A percentile compares a stretch with the other conserved stretches of the same genome.
These are phyloP conservation scores for Vaccinium myrtillus DNA, from an alignment of 148 eudicot genomes.

Conservation along the genomic window DNA sequence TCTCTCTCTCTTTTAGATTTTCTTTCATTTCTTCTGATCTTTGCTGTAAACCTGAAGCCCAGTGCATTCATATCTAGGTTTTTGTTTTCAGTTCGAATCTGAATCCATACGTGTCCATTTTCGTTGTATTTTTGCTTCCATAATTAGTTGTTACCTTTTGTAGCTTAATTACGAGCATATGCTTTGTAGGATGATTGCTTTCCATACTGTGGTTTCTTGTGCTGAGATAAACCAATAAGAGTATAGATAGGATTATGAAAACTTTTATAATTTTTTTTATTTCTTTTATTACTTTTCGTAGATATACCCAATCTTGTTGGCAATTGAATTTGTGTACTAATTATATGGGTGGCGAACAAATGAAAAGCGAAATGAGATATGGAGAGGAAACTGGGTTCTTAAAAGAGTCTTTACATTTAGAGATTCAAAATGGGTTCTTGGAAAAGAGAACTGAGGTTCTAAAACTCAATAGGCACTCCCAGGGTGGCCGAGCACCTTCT, in stretches of 20 bases:
- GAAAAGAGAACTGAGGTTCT: not conserved
- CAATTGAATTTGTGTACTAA: not conserved
- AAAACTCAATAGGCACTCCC: no score
- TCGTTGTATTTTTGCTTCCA: not conserved
- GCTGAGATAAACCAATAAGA: not conserved
- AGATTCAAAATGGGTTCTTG: not conserved
- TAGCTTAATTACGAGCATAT: not conserved
- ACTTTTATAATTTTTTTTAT: not conserved
- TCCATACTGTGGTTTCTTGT: not conserved
- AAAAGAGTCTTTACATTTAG: not conserved
- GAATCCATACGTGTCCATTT: not conserved
- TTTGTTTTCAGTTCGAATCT: not conserved
- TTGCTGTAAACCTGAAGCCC: not conserved
- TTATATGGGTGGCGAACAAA: not conserved
- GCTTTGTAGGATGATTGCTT: not conserved
- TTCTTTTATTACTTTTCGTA: not conserved
- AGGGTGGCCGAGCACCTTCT: no score
- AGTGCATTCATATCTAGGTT: not conserved
- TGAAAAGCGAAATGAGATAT: not conserved
- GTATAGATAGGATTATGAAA: not conserved
- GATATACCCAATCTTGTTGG: not conserved
- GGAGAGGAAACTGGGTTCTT: not conserved
- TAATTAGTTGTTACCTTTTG: not conserved
- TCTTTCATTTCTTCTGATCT: not conserved
- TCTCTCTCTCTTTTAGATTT: constrained; percentile 4